A percentile compares a stretch with the other conserved stretches of the same genome.
phyloP scores from a whole-genome alignment of 2,329 filamentous ascomycete genomes.

The Colletotrichum liriopes region DNA sequence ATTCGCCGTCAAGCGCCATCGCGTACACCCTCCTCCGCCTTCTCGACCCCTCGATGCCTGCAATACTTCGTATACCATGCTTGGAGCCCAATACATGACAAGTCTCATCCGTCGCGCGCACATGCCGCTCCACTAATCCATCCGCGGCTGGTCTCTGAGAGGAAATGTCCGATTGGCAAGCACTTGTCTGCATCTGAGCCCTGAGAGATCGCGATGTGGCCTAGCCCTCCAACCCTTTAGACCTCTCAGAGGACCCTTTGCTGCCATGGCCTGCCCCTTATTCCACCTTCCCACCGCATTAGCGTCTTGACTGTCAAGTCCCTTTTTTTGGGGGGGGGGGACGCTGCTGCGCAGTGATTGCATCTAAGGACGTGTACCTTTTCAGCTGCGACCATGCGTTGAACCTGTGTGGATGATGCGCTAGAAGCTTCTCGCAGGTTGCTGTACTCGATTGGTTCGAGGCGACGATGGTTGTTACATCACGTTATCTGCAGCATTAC shows the following conservation, averaged over 20 bases:
- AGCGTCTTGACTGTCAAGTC: no score
- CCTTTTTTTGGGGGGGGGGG: no score
- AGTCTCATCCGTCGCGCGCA: neutral
- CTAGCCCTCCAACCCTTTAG: neutral
- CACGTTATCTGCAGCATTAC: neutral
- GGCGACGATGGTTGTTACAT: neutral
- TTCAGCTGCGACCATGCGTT: no score
- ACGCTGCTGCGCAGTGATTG: no score
- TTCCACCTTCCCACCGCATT: no score
- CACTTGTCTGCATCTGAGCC: neutral
- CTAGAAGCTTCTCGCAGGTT: no score
- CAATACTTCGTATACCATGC: neutral
- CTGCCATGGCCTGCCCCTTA: no score
- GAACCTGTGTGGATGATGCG: no score
- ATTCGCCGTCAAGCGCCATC: neutral
- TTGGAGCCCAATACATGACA: neutral
- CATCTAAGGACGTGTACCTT: no score
- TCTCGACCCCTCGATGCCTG: neutral
- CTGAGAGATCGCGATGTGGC: neutral
- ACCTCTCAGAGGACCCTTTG: no score
- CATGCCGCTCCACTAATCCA: neutral
- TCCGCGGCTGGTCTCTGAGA: neutral
- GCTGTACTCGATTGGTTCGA: neutral
- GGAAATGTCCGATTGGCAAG: conserved; percentile 14
- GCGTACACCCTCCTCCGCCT: neutral